These are phyloP conservation scores for Aciculoconidium aculeatum DNA, from an alignment of 805 yeast genomes.

Conservation along the genomic window DNA sequence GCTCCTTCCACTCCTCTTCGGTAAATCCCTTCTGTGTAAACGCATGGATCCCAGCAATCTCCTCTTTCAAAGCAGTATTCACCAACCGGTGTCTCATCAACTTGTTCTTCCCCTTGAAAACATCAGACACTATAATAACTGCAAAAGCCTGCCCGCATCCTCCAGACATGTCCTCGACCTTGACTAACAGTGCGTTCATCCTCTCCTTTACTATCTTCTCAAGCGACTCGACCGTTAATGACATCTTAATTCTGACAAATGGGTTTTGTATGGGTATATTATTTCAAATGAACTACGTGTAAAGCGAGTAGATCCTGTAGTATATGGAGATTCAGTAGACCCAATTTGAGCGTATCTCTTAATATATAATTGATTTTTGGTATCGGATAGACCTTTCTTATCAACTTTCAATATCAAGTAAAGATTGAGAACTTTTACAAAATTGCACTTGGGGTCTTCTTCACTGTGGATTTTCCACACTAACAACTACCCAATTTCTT, in stretches of 20 bases:
- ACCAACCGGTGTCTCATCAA: constrained; percentile 83
- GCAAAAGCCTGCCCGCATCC: constrained; percentile 99
- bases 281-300: too few species aligned
- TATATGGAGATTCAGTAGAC: too few species aligned
- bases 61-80: constrained; percentile 73
- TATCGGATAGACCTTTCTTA: too few species aligned
- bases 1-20: constrained; percentile 71
- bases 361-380: too few species aligned
- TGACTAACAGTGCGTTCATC: constrained; percentile 58
- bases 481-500: too few species aligned
- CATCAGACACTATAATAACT: constrained; percentile 70
- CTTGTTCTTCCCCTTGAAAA: constrained; percentile 77
- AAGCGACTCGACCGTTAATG: constrained; percentile 36
- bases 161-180: constrained; percentile 69
- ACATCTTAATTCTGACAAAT: constrained; percentile 13
- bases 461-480: too few species aligned
- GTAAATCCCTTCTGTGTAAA: constrained; percentile 90
- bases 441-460: too few species aligned
- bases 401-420: too few species aligned
- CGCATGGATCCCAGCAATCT: constrained; percentile 85
- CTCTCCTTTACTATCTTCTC: constrained; percentile 47
- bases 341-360: too few species aligned
- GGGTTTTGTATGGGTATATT: too few species aligned
- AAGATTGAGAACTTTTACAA: too few species aligned
- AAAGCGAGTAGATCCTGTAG: too few species aligned